Conservation (phyloP, 176 grass and related monocot species). For the Musa schizocarpa region DNA sequence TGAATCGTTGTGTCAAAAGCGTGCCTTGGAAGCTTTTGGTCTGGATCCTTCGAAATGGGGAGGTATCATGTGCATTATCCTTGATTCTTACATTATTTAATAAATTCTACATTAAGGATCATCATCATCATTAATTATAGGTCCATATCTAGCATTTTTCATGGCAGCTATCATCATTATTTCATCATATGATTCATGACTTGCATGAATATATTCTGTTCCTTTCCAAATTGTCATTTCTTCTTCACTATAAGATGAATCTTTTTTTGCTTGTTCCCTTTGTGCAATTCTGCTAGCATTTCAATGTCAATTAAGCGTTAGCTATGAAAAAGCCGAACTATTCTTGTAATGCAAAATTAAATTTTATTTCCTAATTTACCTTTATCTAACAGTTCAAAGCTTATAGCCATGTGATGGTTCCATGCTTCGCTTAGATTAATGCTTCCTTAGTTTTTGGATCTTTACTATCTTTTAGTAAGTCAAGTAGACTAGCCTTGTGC, state of each 20-base stretch:
- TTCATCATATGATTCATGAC: not conserved
- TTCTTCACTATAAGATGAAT: too few relatives aligned
- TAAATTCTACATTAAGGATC: too few relatives aligned
- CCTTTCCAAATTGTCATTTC: not conserved
- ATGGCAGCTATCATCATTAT: not conserved
- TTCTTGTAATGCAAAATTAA: too few relatives aligned
- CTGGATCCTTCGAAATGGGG: constrained; percentile 89
- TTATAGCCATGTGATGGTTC: not conserved
- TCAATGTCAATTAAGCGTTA: not conserved
- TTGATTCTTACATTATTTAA: not conserved
- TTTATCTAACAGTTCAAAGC: too few relatives aligned
- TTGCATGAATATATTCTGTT: not conserved
- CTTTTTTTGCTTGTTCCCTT: not conserved
- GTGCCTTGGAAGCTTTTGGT: constrained; percentile 76
- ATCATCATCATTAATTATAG: too few relatives aligned
- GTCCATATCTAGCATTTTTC: too few relatives aligned
- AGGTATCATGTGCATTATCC: constrained; percentile 33
- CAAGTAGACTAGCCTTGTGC: not conserved
- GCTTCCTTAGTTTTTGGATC: not conserved
- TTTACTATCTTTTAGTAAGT: not conserved
- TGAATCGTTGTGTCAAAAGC: constrained; percentile 82
- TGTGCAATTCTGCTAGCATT: not conserved
- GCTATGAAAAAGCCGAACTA: too few relatives aligned
- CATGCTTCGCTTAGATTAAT: not conserved
- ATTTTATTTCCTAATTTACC: too few relatives aligned